Base-by-base conservation (phyloP, 257 asterid species). In the Nicotiana paniculata region DNA sequence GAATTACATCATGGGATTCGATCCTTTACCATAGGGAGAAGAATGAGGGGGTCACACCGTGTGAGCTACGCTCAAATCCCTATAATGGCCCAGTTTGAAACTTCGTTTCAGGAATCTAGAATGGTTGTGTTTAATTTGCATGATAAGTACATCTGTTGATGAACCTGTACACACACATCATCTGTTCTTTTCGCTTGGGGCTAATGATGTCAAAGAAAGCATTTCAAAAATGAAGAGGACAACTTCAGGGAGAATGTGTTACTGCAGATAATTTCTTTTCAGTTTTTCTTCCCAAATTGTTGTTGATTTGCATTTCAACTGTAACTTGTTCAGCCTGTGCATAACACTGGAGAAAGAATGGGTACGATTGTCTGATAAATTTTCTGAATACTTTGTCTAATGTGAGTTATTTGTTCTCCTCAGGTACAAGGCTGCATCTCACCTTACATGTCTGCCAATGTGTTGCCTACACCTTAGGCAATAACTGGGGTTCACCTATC, bases 401-500 rank as follows among this genome's bases (percentile, higher is more conserved):
- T 58, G 84, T 13, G 48, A 82, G 17, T 69, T 32, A 32, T 3
- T 62, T 35, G 67, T 35, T n/a, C 86, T 62, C 77, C 86, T 69
- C 96, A 95, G 99, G 96, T 93, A 65, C 97, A 90, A 82, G 99
- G 98, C 68, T 93, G 97, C 79, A 63, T 89, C 74, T 92, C 97
- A 5, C 99, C 98, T 3, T 92, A 93, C 93, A 87, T 93, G 97
- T 89, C 97, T 32, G 85, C 91, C 12, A 89, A 95, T 80, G 95
- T 91, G 21, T 86, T 95, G 76, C 85, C 96, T 74, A 77, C 86
- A 83, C 89, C 85, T 83, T 90, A 91, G 86, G 84, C 24, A 21
- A 13, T 48, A 48, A 74, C 43, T 1, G 12, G 79, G 46, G 63
- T 2, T 26, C 1, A 24, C 37, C 43, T 51, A 1, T 51, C 63